Base-by-base conservation (phyloP, 2,329 filamentous ascomycete genomes). In the Cercospora citrullina region DNA sequence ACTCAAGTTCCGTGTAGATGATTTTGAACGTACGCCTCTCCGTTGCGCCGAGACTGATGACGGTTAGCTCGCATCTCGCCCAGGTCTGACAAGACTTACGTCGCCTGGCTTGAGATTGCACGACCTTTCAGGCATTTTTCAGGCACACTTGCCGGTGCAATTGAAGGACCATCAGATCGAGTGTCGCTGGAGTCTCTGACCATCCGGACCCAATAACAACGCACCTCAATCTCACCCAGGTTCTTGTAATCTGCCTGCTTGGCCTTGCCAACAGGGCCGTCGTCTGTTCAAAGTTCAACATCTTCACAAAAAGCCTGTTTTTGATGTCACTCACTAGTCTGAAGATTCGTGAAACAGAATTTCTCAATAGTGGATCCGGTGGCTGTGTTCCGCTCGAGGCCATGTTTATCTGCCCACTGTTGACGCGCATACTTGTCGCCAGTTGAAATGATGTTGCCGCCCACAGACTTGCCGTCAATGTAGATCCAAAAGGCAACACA, bases 91-190 rank as follows among this genome's bases (percentile, higher is more conserved):
- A 42, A 8, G 21, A 45, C 69, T 36, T 51, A 75, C 74, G 60
- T 64, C 1, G 72, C 68, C 16, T 68, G 67, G 12, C 60, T 72
- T 0, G 74, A 75, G 26, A 77, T 71, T 0, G 73, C 68, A 9
- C 74, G 72, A 2, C 75, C 75, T 61, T 77, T 77, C 51, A 75
- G 42, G 12, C 67, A 65, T 63, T 77, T 76, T 48, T 53, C n/a
- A 26, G 26, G 26, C 2, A 26, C 5, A 26, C 26, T 26, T n/a
- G n/a, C n/a, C n/a, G n/a, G n/a, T n/a, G n/a, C n/a, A n/a, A n/a
- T n/a, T n/a, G n/a, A n/a, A n/a, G n/a, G n/a, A n/a, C n/a, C n/a
- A n/a, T n/a, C n/a, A n/a, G n/a, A n/a, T n/a, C n/a, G n/a, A n/a
- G n/a, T n/a, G n/a, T n/a, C n/a, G n/a, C n/a, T n/a, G 26, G 26